These are phyloP conservation scores for Diaporthe humulicola DNA, from an alignment of 2,329 filamentous ascomycete species.

Conservation along the genomic window DNA sequence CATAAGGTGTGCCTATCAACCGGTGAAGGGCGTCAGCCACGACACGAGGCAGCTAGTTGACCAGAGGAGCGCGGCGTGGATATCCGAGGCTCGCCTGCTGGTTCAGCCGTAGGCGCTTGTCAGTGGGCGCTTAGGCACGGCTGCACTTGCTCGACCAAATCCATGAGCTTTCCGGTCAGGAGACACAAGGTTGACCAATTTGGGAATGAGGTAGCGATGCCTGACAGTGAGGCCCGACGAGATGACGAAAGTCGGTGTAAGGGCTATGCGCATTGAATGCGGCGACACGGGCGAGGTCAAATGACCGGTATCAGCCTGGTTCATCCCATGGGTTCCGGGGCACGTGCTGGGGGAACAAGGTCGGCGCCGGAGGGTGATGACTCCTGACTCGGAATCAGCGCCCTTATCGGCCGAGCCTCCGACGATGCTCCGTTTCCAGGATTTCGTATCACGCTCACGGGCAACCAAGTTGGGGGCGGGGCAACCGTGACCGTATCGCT, in stretches of 20 bases:
- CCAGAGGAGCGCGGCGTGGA: not conserved
- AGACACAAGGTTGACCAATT: not conserved
- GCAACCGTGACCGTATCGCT: not conserved
- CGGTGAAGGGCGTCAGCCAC: not conserved
- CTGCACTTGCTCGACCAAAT: conserved; percentile 2
- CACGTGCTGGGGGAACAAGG: conserved; percentile 20
- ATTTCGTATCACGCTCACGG: conserved; percentile 5
- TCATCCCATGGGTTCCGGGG: conserved; percentile 17
- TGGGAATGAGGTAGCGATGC: conserved; percentile 8
- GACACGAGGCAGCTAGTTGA: not conserved
- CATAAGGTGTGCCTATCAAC: not conserved
- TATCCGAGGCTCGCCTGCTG: not conserved
- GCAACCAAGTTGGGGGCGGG: not conserved
- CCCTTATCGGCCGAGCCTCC: conserved; percentile 26
- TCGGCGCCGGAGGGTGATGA: conserved; percentile 17
- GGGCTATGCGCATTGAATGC: conserved; percentile 19
- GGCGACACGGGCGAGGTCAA: conserved; percentile 26
- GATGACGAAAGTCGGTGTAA: conserved; percentile 26
- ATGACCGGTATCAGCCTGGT: conserved; percentile 21
- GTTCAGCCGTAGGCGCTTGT: conserved; percentile 2
- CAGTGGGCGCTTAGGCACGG: conserved; percentile 11
- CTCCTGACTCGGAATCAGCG: conserved; percentile 8
- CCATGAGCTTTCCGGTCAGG: not conserved
- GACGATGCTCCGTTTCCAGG: conserved; percentile 26
- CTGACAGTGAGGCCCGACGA: not conserved